Evolutionary conservation across 768 basidiomycete genomes (phyloP).

Genomic region (Kwoniella shandongensis): DNA sequence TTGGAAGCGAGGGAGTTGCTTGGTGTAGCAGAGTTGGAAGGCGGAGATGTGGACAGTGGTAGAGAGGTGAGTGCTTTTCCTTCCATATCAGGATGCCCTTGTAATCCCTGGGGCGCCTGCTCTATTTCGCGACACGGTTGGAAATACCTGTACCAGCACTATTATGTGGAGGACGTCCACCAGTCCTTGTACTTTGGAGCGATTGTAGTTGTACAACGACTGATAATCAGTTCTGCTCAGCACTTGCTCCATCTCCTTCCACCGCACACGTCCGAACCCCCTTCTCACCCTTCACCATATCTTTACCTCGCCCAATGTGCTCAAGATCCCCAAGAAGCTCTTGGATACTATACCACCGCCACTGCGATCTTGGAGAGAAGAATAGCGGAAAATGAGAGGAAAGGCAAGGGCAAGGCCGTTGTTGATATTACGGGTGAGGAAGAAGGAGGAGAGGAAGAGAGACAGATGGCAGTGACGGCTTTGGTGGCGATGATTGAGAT

Average conservation of each 20-base stretch:
- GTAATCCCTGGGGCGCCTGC: no score
- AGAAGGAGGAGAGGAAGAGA: constrained; percentile 53
- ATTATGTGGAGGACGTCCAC: no score
- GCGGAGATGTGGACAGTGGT: constrained; percentile 71
- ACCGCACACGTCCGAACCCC: constrained; percentile 56
- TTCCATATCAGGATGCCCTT: no score
- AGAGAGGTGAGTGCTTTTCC: constrained; percentile 65
- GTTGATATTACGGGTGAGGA: constrained; percentile 58
- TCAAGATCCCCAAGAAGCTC: constrained; percentile 69
- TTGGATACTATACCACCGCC: constrained; percentile 67
- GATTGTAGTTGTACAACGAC: no score
- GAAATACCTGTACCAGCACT: no score
- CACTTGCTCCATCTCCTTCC: constrained; percentile 65
- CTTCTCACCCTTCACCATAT: constrained; percentile 66
- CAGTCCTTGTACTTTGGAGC: no score
- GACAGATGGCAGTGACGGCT: constrained; percentile 70
- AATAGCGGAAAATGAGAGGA: constrained; percentile 61
- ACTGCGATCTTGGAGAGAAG: constrained; percentile 56
- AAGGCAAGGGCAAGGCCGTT: constrained; percentile 61
- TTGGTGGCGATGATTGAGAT: constrained; percentile 88
- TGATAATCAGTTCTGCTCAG: constrained; percentile 54
- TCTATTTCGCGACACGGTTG: no score
- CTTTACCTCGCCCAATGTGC: constrained; percentile 86
- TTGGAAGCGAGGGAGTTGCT: constrained; percentile 74
- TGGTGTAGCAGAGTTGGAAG: constrained; percentile 75